Evolutionary conservation across 768 basidiomycete species (phyloP).

Genomic region (Suillus subluteus): DNA sequence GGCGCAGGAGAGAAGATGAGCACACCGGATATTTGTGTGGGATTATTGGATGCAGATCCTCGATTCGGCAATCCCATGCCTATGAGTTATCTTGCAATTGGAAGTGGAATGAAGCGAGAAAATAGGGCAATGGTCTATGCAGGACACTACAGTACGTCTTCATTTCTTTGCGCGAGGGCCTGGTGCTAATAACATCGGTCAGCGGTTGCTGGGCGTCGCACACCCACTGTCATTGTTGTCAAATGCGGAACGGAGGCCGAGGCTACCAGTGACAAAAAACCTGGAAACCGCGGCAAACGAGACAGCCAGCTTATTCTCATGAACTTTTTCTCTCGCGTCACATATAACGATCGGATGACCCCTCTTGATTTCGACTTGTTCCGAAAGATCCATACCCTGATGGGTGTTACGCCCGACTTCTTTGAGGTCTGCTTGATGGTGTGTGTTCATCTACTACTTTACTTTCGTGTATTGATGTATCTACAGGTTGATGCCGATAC

Average conservation of each 20-base stretch:
- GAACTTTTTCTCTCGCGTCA: slow-evolving; percentile 99
- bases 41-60: slow-evolving; percentile 88
- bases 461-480: slow-evolving; percentile 16
- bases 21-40: slow-evolving; percentile 96
- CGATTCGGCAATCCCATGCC: slow-evolving; percentile 95
- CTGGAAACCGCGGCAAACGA: slow-evolving; percentile 97
- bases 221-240: slow-evolving; percentile 92
- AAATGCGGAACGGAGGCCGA: slow-evolving; percentile 95
- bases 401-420: slow-evolving; percentile 99
- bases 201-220: slow-evolving; percentile 87
- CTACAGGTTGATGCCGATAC: slow-evolving; percentile 98
- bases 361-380: slow-evolving; percentile 98
- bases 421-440: slow-evolving; percentile 99
- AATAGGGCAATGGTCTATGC: slow-evolving; percentile 99
- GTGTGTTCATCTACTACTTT: slow-evolving; percentile 28
- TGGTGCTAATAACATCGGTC: slow-evolving; percentile 12
- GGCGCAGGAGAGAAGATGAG: slow-evolving; percentile 94
- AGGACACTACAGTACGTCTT: slow-evolving; percentile 92
- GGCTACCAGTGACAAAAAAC: slow-evolving; percentile 83
- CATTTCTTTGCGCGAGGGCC: not conserved
- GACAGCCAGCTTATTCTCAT: slow-evolving; percentile 98
- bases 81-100: slow-evolving; percentile 92
- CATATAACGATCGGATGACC: slow-evolving; percentile 98
- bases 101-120: slow-evolving; percentile 84
- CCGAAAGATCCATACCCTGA: slow-evolving; percentile 92